A percentile compares a stretch with the other conserved stretches of the same genome.
These are phyloP conservation scores for Agaricales sp. DNA, from an alignment of 1,284 basidiomycete genomes.

Conservation along the genomic window DNA sequence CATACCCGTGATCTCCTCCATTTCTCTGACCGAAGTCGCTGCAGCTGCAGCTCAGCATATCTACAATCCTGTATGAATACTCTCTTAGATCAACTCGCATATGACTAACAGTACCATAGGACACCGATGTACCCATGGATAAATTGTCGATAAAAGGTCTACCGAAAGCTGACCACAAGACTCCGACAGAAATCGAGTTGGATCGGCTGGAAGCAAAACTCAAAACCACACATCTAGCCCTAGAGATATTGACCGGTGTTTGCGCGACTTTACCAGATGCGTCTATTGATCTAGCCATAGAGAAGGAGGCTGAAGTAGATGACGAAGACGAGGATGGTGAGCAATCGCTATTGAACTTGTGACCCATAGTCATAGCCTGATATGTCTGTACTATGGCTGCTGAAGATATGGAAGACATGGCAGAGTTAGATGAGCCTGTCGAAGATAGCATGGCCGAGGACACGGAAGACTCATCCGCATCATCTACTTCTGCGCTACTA, in stretches of 20 bases:
- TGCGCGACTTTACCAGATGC: conserved; percentile 83
- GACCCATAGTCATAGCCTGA: not conserved
- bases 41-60: not conserved
- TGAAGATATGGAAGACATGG: conserved; percentile 12
- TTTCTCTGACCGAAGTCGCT: conserved; percentile 42
- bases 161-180: conserved; percentile 66
- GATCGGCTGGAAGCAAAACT: conserved; percentile 67
- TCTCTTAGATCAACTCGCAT: not conserved
- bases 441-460: conserved; percentile 22
- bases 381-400: not conserved
- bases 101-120: conserved; percentile 17
- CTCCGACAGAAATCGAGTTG: conserved; percentile 55
- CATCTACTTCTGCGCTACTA: conserved; percentile 24
- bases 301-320: conserved; percentile 25
- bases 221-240: conserved; percentile 64
- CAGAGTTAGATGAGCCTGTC: conserved; percentile 22
- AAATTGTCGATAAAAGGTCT: conserved; percentile 47
- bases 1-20: conserved; percentile 53
- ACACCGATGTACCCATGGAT: conserved; percentile 40
- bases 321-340: conserved; percentile 24
- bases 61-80: not conserved
- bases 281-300: conserved; percentile 18
- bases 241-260: conserved; percentile 81
- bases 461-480: conserved; percentile 16
- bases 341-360: conserved; percentile 6